Evolutionary conservation across 129 eudicot genomes (phyloP).

Genomic region (Helichrysum umbraculigerum): DNA sequence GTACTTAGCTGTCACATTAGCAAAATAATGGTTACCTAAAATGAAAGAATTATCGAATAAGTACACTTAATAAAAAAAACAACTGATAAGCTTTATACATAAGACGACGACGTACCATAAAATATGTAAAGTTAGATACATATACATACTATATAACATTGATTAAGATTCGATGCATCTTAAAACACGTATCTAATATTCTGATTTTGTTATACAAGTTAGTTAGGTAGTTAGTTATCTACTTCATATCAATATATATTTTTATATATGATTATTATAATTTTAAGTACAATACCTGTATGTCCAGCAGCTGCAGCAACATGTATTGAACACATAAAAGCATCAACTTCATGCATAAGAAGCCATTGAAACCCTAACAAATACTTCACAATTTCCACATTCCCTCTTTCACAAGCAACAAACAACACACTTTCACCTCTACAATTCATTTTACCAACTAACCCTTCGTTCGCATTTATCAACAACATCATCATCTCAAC

Average conservation of each 20-base stretch:
- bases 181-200: no score
- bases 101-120: no score
- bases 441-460: conserved; percentile 43
- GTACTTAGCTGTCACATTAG: no score
- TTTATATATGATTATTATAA: background rate
- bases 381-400: conserved; percentile 45
- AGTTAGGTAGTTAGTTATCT: background rate
- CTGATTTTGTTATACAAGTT: no score
- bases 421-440: conserved; percentile 51
- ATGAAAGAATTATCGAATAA: no score
- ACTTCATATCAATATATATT: no score
- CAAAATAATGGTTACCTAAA: no score
- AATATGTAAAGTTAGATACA: no score
- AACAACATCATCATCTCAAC: conserved; percentile 34
- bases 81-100: no score
- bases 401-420: conserved; percentile 53
- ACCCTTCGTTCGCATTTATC: conserved; percentile 29
- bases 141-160: no score
- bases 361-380: conserved; percentile 39
- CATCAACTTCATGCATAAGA: conserved; percentile 50
- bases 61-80: no score
- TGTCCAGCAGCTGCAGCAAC: conserved; percentile 61
- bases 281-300: conserved; percentile 33
- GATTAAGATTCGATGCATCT: no score
- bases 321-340: conserved; percentile 45